A percentile compares a stretch with the other conserved stretches of the same genome.
phyloP scores from a whole-genome alignment of 495 filamentous ascomycete species.

The Poronia punctata region DNA sequence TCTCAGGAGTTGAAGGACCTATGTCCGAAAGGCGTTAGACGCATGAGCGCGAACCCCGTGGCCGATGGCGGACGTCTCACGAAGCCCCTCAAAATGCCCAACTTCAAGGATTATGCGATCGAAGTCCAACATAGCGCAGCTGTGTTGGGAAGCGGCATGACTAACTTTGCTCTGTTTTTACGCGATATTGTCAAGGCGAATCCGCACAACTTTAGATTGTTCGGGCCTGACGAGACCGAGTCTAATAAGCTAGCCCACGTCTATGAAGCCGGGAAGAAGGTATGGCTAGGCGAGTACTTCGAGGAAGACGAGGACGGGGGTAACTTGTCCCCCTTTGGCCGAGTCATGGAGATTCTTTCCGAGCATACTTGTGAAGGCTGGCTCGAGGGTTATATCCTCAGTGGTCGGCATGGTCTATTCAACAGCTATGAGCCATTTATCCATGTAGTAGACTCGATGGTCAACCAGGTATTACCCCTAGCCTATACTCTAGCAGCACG shows the following conservation, averaged over 20 bases:
- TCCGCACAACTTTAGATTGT: constrained; percentile 57
- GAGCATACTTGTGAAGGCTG: constrained; percentile 73
- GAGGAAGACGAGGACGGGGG: constrained; percentile 63
- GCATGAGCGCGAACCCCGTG: constrained; percentile 68
- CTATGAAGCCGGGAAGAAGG: constrained; percentile 65
- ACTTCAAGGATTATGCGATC: constrained; percentile 57
- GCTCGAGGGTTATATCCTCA: constrained; percentile 68
- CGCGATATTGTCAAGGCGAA: constrained; percentile 56
- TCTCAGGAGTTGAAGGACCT: constrained; percentile 52
- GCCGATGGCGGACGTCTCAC: constrained; percentile 59
- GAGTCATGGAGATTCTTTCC: constrained; percentile 72
- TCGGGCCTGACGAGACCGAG: constrained; percentile 71
- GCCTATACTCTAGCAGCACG: not conserved
- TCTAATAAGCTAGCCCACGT: constrained; percentile 65
- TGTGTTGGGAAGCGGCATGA: constrained; percentile 50
- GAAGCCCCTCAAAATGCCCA: constrained; percentile 55
- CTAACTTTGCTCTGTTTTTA: constrained; percentile 56
- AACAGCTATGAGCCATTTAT: constrained; percentile 77
- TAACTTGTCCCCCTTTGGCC: constrained; percentile 54
- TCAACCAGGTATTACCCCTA: constrained; percentile 45
- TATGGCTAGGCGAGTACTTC: constrained; percentile 70
- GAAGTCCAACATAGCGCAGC: constrained; percentile 46
- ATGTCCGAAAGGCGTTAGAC: constrained; percentile 51
- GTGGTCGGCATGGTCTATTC: constrained; percentile 61
- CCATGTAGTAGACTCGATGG: constrained; percentile 73